Base-by-base conservation (phyloP, 1,284 basidiomycete species). In the Sanghuangporus sanghuang region DNA sequence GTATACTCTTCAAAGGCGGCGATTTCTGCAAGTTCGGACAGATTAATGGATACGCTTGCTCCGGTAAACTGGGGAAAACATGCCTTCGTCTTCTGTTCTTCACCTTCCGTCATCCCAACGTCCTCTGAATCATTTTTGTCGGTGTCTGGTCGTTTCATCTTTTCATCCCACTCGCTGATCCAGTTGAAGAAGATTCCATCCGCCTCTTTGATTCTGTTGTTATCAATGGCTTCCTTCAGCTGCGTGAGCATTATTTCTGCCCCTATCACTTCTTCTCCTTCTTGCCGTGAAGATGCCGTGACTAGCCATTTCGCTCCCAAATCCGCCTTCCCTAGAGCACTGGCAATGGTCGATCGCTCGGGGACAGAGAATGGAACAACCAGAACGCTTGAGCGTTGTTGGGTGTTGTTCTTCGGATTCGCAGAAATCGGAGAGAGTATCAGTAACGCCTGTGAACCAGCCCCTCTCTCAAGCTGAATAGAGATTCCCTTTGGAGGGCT, bases 351-450 rank as follows among this genome's bases (percentile, higher is more conserved):
- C 0, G 89, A 89, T 3, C 69, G 73, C 0, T 72, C 59, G 6
- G 82, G 84, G 2, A 82, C 76, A 0, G 74, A 75, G 60, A 83
- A 73, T 0, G 89, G 89, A 0, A 90, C 75, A 32, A 84, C 78
- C 40, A 88, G 73, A 8, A 91, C 72, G 32, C 76, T 81, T 2
- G 86, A 84, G 9, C 78, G 78, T 21, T 70, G 63, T 49, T 74
- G 66, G 40, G 75, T 68, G 62, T 76, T 72, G 1, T 68, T 62
- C 4, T 44, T 44, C 5, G 32, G 2, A 57, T 23, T 44, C 21
- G 49, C 16, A 7, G 40, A 21, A 12, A 18, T 54, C 1, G 84
- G 77, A 2, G 85, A 82, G 6, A 89, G 71, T 4, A 82, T 73
- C 38, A 91, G 78, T 3, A 89, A 71, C 0, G 78, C 81, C 66